Base-by-base conservation (phyloP, 2,329 filamentous ascomycete species). In the Pseudopithomyces maydicus region DNA sequence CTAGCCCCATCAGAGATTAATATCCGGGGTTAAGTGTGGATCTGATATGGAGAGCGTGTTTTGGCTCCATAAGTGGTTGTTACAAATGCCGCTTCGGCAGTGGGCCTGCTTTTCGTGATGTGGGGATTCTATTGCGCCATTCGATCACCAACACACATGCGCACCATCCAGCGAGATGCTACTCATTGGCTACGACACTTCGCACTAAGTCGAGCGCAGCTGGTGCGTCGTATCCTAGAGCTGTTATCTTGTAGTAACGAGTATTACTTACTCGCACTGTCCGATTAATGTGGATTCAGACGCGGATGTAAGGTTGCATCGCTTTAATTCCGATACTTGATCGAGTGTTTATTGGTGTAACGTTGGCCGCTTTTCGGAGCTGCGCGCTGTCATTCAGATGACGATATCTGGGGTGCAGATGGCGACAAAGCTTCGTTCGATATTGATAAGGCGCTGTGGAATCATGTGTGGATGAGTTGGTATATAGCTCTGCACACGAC, bases 71-170 rank as follows among this genome's bases (percentile, higher is more conserved):
- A 46, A 29, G 26, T 4, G 12, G 14, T 26, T 17, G 43, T 56
- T 42, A 15, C 45, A n/a, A 35, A n/a, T 36, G 41, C 11, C 14
- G 17, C n/a, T 19, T 15, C 6, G 23, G 22, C 38, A 20, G 29
- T 23, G 42, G 19, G 14, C 17, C 33, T 19, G 35, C 29, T 3
- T 56, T 60, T 63, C 66, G 66, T 55, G 46, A 66, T 67, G 53
- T 54, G 48, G 57, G 58, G 58, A 53, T 52, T 43, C 22, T 54
- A 69, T 69, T 55, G 60, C 67, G 65, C 60, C 64, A 69, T 69
- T 54, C 55, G 57, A 61, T 62, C 62, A 59, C 56, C 23, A 20
- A 33, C 26, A 33, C 43, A 17, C 26, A 5, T 29, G 8, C 5
- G 26, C 26, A 29, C 26, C 26, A 29, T 29, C 5, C 26, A 8